A percentile compares a stretch with the other conserved stretches of the same genome.
Conservation (phyloP, 2,329 filamentous ascomycete genomes). For the Plectosphaerella plurivora region DNA sequence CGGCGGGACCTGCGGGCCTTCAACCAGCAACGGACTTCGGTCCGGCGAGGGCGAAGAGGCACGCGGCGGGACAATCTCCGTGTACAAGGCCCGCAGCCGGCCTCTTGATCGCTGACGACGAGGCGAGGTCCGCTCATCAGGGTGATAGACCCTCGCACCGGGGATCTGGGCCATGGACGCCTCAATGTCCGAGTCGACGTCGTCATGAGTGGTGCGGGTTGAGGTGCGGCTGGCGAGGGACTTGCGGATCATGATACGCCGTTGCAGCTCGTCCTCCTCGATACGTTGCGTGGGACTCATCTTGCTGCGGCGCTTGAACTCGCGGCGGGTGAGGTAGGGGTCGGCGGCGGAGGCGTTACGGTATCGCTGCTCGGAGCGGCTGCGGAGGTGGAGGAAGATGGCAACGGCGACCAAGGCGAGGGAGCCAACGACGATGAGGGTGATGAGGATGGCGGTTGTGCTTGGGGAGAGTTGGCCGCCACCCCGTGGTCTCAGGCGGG, state of each 20-base stretch:
- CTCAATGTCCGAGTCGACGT: background rate
- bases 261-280: slow-evolving; percentile 30
- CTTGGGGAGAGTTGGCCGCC: background rate
- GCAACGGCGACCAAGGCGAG: slow-evolving; percentile 16
- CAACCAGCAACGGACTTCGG: background rate
- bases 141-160: no score
- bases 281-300: slow-evolving; percentile 17
- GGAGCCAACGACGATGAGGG: slow-evolving; percentile 16
- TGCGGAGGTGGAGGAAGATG: slow-evolving; percentile 14
- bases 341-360: slow-evolving; percentile 15
- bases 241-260: slow-evolving; percentile 37
- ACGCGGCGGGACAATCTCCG: slow-evolving; percentile 4
- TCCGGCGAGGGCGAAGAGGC: background rate
- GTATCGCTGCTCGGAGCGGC: slow-evolving; percentile 16
- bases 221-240: slow-evolving; percentile 23
- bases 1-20: background rate
- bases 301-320: slow-evolving; percentile 17
- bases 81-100: slow-evolving; percentile 6
- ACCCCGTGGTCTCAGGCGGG: no score
- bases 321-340: slow-evolving; percentile 18
- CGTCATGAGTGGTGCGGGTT: background rate
- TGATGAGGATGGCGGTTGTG: slow-evolving; percentile 12
- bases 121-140: background rate
- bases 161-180: background rate
- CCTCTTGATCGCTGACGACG: background rate